These are phyloP conservation scores for Pelargonium australe DNA, from an alignment of 441 rosid genomes.

Conservation along the genomic window DNA sequence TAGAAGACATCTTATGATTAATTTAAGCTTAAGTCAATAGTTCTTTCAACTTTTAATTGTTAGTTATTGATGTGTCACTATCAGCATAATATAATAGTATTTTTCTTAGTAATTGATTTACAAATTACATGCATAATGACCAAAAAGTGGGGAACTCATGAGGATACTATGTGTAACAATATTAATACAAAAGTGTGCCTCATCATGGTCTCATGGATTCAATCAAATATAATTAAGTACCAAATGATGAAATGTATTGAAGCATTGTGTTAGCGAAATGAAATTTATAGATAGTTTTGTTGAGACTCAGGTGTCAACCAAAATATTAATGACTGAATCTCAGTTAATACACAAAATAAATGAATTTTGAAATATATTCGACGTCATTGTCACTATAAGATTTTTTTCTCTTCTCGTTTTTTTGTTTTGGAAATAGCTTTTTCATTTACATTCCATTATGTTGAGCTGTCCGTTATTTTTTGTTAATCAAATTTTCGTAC, in stretches of 20 bases:
- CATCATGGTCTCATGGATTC: not conserved
- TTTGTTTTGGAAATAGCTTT: too few species aligned
- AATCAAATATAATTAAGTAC: not conserved
- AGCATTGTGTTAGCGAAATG: too few species aligned
- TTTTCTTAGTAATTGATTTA: not conserved
- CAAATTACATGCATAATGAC: not conserved
- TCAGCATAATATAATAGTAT: not conserved
- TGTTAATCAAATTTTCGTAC: too few species aligned
- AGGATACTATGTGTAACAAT: not conserved
- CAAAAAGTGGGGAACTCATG: not conserved
- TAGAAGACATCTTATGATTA: not conserved
- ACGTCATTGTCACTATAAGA: too few species aligned
- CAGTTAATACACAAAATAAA: too few species aligned
- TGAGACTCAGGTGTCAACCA: too few species aligned
- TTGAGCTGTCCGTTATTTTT: too few species aligned
- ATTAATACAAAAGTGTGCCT: not conserved
- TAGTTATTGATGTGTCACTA: not conserved
- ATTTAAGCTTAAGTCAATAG: not conserved
- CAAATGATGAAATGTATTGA: not conserved
- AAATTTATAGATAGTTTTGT: too few species aligned
- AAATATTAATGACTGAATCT: too few species aligned
- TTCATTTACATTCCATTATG: too few species aligned
- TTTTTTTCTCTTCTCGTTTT: too few species aligned
- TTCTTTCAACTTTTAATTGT: not conserved
- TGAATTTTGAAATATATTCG: too few species aligned